These are phyloP conservation scores for Puccinia novopanici DNA, from an alignment of 1,284 basidiomycete species.

Conservation along the genomic window DNA sequence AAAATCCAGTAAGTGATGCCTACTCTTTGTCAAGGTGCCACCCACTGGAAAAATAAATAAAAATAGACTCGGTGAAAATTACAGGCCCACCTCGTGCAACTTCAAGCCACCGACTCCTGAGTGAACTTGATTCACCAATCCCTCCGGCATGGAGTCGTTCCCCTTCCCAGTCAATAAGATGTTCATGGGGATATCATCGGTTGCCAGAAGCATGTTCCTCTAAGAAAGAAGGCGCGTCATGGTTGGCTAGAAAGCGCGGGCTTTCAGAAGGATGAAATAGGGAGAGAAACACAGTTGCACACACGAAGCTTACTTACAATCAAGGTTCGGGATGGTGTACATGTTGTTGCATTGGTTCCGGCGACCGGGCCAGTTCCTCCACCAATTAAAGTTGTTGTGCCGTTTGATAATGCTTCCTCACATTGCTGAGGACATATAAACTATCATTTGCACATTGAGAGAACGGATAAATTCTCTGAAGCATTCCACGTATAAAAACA, in stretches of 20 bases:
- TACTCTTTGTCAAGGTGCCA: not conserved
- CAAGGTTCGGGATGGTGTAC: slow-evolving; percentile 84
- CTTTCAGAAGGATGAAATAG: not conserved
- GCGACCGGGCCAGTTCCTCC: slow-evolving; percentile 82
- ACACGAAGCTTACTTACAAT: slow-evolving; percentile 77
- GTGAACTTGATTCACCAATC: slow-evolving; percentile 76
- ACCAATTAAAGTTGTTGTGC: slow-evolving; percentile 60
- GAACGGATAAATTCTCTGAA: not conserved
- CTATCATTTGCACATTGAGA: slow-evolving; percentile 54
- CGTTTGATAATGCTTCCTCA: slow-evolving; percentile 63
- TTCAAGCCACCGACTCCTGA: slow-evolving; percentile 91
- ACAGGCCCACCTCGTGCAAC: slow-evolving; percentile 71
- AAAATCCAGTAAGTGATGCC: not conserved
- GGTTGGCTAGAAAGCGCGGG: not conserved
- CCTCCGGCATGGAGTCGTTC: slow-evolving; percentile 76
- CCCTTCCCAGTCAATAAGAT: slow-evolving; percentile 63
- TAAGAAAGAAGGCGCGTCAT: slow-evolving; percentile 53
- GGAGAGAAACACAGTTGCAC: not conserved
- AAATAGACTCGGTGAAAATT: not conserved
- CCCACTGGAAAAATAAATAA: not conserved
- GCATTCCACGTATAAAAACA: not conserved
- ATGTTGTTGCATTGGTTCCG: slow-evolving; percentile 90
- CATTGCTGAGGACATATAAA: slow-evolving; percentile 92
- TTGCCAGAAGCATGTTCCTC: slow-evolving; percentile 44
- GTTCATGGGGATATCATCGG: slow-evolving; percentile 50